phyloP scores from a whole-genome alignment of 176 grass and related monocot genomes.

The Phoenix dactylifera region DNA sequence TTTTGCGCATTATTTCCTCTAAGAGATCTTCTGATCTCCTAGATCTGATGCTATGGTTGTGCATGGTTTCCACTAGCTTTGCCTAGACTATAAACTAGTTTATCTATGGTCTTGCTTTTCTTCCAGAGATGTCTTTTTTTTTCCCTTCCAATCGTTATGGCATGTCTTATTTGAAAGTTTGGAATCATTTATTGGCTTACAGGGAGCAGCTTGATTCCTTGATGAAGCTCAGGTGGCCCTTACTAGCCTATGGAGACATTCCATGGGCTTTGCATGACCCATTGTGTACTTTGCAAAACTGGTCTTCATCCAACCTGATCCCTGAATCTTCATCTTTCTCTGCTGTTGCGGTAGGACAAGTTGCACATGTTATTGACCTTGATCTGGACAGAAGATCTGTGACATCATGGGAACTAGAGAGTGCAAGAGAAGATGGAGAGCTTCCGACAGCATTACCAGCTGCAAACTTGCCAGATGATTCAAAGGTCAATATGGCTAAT shows the following conservation, averaged over 20 bases:
- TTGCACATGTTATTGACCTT: conserved; percentile 48
- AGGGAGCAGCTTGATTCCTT: conserved; percentile 84
- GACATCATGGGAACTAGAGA: conserved; percentile 73
- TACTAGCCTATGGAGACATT: conserved; percentile 55
- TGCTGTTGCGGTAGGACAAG: conserved; percentile 29
- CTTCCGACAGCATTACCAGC: conserved; percentile 33
- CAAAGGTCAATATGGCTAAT: conserved; percentile 19
- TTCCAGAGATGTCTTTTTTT: conserved; percentile 11
- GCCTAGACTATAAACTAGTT: too few relatives aligned
- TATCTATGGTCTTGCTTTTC: conserved; percentile 1
- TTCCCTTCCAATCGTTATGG: conserved; percentile 20
- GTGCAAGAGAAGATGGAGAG: conserved; percentile 79
- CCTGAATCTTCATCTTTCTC: conserved; percentile 35
- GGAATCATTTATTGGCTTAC: conserved; percentile 55
- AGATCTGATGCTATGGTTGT: too few relatives aligned
- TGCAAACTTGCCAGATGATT: conserved; percentile 24
- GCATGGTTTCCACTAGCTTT: too few relatives aligned
- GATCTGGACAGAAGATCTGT: conserved; percentile 66
- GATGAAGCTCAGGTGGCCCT: conserved; percentile 91
- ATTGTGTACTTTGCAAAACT: conserved; percentile 67
- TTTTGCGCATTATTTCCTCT: conserved; percentile 1
- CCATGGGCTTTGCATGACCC: conserved; percentile 68
- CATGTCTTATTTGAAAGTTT: conserved; percentile 32
- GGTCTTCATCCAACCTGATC: conserved; percentile 48
- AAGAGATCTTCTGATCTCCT: too few relatives aligned